These are phyloP conservation scores for Asclepias syriaca DNA, from an alignment of 257 asterid species.

Conservation along the genomic window DNA sequence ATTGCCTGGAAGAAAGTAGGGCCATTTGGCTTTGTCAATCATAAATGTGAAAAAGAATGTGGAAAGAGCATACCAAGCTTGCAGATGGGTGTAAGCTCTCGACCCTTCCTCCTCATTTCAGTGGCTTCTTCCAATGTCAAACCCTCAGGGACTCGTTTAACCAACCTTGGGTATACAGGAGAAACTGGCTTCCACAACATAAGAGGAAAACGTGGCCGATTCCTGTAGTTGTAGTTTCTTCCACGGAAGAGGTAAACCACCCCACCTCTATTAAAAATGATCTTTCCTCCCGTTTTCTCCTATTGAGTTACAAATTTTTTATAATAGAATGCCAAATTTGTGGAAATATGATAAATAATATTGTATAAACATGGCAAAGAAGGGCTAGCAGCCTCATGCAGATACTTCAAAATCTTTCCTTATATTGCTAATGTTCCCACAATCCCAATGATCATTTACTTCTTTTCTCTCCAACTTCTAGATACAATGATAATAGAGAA, in stretches of 20 bases:
- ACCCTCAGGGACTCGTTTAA: constrained; percentile 66
- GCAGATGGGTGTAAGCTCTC: constrained; percentile 65
- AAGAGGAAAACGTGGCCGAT: constrained; percentile 74
- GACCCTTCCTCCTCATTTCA: constrained; percentile 77
- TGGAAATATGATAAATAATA: background rate
- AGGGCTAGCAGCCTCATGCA: background rate
- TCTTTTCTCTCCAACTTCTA: background rate
- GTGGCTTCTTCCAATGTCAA: constrained; percentile 75
- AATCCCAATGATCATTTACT: background rate
- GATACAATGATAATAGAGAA: background rate
- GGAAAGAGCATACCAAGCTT: constrained; percentile 56
- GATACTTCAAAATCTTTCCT: background rate
- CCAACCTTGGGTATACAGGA: constrained; percentile 86
- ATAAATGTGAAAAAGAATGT: constrained; percentile 13
- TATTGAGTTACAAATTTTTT: constrained; percentile 24
- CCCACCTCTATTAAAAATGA: constrained; percentile 70
- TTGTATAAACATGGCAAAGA: background rate
- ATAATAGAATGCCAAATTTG: constrained; percentile 9
- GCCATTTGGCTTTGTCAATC: constrained; percentile 12
- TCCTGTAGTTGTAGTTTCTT: constrained; percentile 74
- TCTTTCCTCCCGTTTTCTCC: constrained; percentile 91
- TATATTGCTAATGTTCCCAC: background rate
- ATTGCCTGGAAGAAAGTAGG: constrained; percentile 7
- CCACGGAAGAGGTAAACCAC: constrained; percentile 79
- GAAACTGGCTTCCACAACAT: constrained; percentile 90